phyloP scores from a whole-genome alignment of 75 land plant species.

The Cupressus sempervirens region DNA sequence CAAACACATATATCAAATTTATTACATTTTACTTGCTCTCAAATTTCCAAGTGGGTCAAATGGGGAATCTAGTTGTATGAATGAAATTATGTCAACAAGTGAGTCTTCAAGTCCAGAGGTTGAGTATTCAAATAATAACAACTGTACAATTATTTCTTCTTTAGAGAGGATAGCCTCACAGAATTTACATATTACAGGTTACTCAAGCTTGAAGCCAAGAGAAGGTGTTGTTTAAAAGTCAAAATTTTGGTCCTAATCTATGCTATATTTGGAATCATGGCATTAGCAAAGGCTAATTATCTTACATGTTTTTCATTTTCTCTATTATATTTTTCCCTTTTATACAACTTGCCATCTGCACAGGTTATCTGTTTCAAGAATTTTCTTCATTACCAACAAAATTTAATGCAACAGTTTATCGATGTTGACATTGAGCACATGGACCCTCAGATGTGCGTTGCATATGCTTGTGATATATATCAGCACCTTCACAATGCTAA shows the following conservation, averaged over 20 bases:
- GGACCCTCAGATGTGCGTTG: conserved; percentile 84
- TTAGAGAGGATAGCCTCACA: conserved; percentile 52
- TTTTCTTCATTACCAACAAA: conserved; percentile 18
- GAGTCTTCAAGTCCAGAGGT: conserved; percentile 58
- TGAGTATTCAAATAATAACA: conserved; percentile 45
- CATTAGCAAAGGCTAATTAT: too few relatives aligned
- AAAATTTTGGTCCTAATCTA: background rate
- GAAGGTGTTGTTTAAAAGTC: background rate
- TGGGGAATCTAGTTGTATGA: conserved; percentile 40
- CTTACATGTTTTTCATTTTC: background rate
- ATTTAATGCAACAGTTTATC: conserved; percentile 16
- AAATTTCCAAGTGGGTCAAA: conserved; percentile 29
- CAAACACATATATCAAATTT: too few relatives aligned
- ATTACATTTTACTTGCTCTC: too few relatives aligned
- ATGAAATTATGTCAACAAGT: conserved; percentile 56
- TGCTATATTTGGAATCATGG: background rate
- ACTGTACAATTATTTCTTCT: conserved; percentile 37
- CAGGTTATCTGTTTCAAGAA: conserved; percentile 28
- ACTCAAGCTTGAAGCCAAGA: conserved; percentile 30
- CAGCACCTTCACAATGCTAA: conserved; percentile 67
- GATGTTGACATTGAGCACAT: conserved; percentile 43
- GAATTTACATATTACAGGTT: conserved; percentile 60
- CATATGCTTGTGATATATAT: conserved; percentile 77
- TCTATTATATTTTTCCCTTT: background rate
- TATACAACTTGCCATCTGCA: background rate